Evolutionary conservation across 257 asterid species (phyloP).

Genomic region (Cynanchum wilfordii): DNA sequence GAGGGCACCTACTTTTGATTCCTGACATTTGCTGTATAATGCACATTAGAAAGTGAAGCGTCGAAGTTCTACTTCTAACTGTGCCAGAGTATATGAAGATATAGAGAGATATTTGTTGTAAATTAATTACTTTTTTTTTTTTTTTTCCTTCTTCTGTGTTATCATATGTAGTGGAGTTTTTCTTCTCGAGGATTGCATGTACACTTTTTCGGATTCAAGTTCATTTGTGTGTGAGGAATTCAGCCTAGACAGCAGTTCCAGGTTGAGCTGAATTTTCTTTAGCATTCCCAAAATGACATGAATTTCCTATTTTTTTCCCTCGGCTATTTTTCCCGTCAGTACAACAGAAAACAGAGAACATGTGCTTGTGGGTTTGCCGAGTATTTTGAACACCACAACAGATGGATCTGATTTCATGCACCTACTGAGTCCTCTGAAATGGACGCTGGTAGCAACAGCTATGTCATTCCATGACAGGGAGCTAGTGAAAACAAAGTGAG

Average conservation of each 20-base stretch:
- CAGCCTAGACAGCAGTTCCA: background rate
- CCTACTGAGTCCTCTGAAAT: background rate
- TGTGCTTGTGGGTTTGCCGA: background rate
- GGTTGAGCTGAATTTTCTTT: background rate
- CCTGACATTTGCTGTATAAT: constrained; percentile 1
- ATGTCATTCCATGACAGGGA: background rate
- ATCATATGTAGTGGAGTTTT: background rate
- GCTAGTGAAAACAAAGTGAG: background rate
- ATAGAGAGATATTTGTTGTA: constrained; percentile 8
- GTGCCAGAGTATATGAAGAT: background rate
- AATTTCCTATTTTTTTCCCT: background rate
- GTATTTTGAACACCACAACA: background rate
- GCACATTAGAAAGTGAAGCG: background rate
- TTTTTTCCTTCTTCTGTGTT: background rate
- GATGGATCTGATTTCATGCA: background rate
- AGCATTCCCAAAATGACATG: background rate
- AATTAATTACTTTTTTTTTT: background rate
- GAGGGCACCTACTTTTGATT: background rate
- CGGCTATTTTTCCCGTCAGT: background rate
- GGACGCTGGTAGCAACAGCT: background rate
- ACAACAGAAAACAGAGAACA: background rate
- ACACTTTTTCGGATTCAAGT: background rate
- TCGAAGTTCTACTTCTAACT: background rate
- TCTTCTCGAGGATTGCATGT: constrained; percentile 3
- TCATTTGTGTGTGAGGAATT: background rate